Conservation (phyloP, 2,329 filamentous ascomycete species). For the Xylaria sp. region DNA sequence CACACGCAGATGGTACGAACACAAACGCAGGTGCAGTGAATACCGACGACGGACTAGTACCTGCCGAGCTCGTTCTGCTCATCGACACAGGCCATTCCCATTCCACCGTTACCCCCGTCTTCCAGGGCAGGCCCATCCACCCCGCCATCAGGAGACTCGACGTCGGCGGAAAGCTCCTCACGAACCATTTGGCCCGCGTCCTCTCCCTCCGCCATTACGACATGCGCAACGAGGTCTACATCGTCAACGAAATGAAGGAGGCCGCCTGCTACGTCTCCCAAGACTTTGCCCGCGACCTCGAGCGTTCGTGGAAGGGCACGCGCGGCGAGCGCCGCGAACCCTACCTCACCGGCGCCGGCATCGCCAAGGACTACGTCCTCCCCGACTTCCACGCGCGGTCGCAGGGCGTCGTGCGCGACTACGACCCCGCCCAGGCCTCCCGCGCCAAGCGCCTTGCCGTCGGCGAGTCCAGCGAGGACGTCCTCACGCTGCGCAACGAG, state of each 20-base stretch:
- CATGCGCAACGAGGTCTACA: conserved; percentile 91
- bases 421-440: conserved; percentile 74
- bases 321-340: conserved; percentile 65
- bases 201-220: conserved; percentile 93
- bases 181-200: conserved; percentile 90
- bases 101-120: conserved; percentile 88
- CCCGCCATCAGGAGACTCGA: conserved; percentile 85
- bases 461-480: conserved; percentile 73
- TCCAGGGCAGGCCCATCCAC: conserved; percentile 83
- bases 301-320: conserved; percentile 84
- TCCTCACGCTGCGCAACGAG: conserved; percentile 89
- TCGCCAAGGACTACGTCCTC: conserved; percentile 91
- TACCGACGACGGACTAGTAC: neutral
- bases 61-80: conserved; percentile 84
- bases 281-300: conserved; percentile 81
- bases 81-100: conserved; percentile 94
- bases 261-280: conserved; percentile 83
- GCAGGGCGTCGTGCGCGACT: conserved; percentile 78
- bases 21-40: neutral
- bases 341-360: conserved; percentile 64
- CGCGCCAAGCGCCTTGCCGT: conserved; percentile 60
- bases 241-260: conserved; percentile 97
- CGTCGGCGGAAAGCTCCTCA: conserved; percentile 90
- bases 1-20: no score
- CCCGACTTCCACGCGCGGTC: conserved; percentile 76